Evolutionary conservation across 345 rosid species (phyloP), one percentile per base, ranked within the genome.

Genomic region (Chamaenerion angustifolium): DNA sequence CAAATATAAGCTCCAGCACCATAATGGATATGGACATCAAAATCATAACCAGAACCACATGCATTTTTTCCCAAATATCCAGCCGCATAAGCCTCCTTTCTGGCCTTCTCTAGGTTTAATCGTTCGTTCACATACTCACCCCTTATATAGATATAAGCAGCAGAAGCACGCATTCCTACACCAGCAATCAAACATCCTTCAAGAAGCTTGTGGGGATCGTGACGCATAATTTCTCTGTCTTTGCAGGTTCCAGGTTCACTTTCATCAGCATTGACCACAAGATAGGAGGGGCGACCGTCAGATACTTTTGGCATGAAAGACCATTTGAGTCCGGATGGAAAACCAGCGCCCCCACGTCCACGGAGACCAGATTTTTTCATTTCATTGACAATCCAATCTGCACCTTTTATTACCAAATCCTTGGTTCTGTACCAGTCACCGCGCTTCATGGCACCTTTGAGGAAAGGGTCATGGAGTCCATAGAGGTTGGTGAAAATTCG

Each of bases 181-280:
- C 99, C 96, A 54, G 96, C 96, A 67, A 93, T 82, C 72, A 88
- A 74, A 74, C 99, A 93, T 43, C 99, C 99, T 66, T 88, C 95
- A 56, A 93, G 67, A 58, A 93, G 63, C 64, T 93, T 93, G 70
- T 93, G 99, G 41, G 96, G 99, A 67, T 93, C 96, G 45, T 85
- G 99, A 42, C 95, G 80, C 96, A 88, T 82, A 54, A 93, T 88
- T 54, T 88, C 99, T 74, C 96, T 80, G 59, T 93, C 99, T 66
- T 88, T 93, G 61, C 99, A 88, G 54, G 99, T 93, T 57, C 95
- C 96, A n/a, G 99, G 99, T 71, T 93, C 99, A 82, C 99, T 93
- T 76, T 93, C 99, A 81, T 93, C 96, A 27, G 94, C 99, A 50
- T 88, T 88, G 37, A 93, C 96, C 56, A 88, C 99, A 60, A 93